Conservation (phyloP, 805 yeast genomes). For the Yamadazyma sp. region DNA sequence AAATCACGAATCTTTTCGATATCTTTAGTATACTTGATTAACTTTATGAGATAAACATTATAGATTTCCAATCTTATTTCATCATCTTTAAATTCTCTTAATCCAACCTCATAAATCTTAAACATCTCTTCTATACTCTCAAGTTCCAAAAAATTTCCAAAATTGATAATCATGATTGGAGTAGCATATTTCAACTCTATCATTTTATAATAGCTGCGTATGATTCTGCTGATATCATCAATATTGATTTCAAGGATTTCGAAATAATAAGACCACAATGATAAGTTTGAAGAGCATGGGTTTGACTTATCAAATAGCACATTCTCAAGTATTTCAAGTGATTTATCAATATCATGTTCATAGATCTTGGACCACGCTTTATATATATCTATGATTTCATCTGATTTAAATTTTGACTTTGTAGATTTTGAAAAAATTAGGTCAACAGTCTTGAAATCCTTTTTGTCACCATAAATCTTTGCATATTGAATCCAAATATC, state of each 20-base stretch:
- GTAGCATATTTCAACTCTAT: slow-evolving; percentile 60
- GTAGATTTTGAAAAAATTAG: slow-evolving; percentile 61
- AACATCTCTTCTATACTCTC: slow-evolving; percentile 48
- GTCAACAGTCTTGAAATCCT: slow-evolving; percentile 58
- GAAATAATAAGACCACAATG: slow-evolving; percentile 71
- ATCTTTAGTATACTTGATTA: slow-evolving; percentile 23
- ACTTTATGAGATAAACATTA: slow-evolving; percentile 60
- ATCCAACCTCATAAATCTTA: slow-evolving; percentile 65
- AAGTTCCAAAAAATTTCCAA: slow-evolving; percentile 58
- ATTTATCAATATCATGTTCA: slow-evolving; percentile 43
- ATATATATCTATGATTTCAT: slow-evolving; percentile 69
- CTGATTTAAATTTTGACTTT: slow-evolving; percentile 63
- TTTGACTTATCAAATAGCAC: slow-evolving; percentile 21
- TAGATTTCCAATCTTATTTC: slow-evolving; percentile 60
- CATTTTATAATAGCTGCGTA: slow-evolving; percentile 25
- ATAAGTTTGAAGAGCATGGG: slow-evolving; percentile 49
- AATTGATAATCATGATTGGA: slow-evolving; percentile 61
- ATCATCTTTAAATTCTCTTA: slow-evolving; percentile 58
- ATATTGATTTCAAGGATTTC: slow-evolving; percentile 63
- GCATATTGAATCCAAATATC: slow-evolving; percentile 74
- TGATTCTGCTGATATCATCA: slow-evolving; percentile 18
- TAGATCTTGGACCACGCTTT: slow-evolving; percentile 74
- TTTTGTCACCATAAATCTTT: slow-evolving; percentile 51
- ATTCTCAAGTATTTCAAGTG: slow-evolving; percentile 31
- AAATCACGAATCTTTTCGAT: slow-evolving; percentile 53